phyloP scores from a whole-genome alignment of 2,329 filamentous ascomycete genomes.

The Pestalotiopsis sp. region DNA sequence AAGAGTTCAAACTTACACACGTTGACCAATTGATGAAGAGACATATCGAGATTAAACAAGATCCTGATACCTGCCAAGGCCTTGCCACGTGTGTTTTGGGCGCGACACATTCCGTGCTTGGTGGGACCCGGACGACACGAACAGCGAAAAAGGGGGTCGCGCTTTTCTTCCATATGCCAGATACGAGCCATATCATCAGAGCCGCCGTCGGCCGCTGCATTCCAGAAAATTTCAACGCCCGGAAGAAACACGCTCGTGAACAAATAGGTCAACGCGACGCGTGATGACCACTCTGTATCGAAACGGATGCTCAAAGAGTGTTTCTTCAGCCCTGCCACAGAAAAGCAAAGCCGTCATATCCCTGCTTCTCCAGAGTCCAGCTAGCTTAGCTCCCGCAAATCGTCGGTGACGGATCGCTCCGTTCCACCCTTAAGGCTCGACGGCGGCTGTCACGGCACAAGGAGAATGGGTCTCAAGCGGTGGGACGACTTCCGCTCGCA shows the following conservation, averaged over 20 bases:
- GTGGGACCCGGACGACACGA: neutral
- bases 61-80: neutral
- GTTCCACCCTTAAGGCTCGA: slow-evolving; percentile 6
- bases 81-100: slow-evolving; percentile 8
- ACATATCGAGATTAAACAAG: too few species aligned
- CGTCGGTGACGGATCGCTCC: slow-evolving; percentile 3
- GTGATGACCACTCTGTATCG: neutral
- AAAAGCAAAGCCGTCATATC: neutral
- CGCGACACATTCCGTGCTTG: slow-evolving; percentile 9
- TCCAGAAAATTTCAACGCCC: neutral
- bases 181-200: neutral
- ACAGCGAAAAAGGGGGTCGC: slow-evolving; percentile 9
- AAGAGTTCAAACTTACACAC: too few species aligned
- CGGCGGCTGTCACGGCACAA: neutral
- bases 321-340: neutral
- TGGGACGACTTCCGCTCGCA: slow-evolving; percentile 6
- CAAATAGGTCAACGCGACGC: neutral
- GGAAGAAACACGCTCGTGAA: neutral
- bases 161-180: neutral
- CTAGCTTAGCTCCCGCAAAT: slow-evolving; percentile 1
- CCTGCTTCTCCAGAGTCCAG: slow-evolving; percentile 2
- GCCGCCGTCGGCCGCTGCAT: neutral
- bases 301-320: neutral
- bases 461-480: slow-evolving; percentile 2
- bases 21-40: too few species aligned